Base-by-base conservation (phyloP, 148 eudicot genomes). In the Rhododendron griersonianum region DNA sequence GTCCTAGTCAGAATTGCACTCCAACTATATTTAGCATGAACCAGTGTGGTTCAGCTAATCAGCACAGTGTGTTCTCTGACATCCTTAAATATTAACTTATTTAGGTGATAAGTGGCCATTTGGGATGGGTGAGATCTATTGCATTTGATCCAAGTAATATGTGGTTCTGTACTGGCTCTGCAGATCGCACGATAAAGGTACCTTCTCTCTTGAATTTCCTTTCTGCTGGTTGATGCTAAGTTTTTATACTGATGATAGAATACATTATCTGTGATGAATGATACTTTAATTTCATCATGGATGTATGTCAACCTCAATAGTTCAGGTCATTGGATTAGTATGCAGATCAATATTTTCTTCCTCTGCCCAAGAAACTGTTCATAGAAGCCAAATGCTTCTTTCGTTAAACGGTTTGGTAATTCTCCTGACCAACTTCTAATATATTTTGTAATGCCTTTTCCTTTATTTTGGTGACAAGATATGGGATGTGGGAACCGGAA, bases 141-240 rank as follows among this genome's bases (percentile, higher is more conserved):
- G 99, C 99, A 19, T 95, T 97, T 88, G 96, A 93, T 92, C 99
- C 99, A 61, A 94, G 98, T 89, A 97, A 97, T 87, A 37, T 81
- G 45, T 97, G 99, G 99, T 97, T 97, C 87, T 95, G 98, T 90
- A 93, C 99, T 11, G 99, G 99, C 75, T 97, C 99, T 82, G 99
- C 99, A 74, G 99, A 97, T 94, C 94, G 99, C 30, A 94, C 98
- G 16, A 97, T 97, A 48, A 97, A 97, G 99, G 99, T 95, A 75
- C 81, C 51, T 84, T 81, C 14, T 79, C 35, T 16, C 53, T 47
- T 87, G 51, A 81, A 74, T 1, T 74, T 84, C 25, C 16, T 74
- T 73, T 21, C 81, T 73, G 80, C 48, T 11, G 47, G 35, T 74
- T 25, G 25, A 15, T 0, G 30, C 19, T 83, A 59, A 41, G 50